Conservation (phyloP, 768 basidiomycete species). For the Dacryopinax primogenitus region DNA sequence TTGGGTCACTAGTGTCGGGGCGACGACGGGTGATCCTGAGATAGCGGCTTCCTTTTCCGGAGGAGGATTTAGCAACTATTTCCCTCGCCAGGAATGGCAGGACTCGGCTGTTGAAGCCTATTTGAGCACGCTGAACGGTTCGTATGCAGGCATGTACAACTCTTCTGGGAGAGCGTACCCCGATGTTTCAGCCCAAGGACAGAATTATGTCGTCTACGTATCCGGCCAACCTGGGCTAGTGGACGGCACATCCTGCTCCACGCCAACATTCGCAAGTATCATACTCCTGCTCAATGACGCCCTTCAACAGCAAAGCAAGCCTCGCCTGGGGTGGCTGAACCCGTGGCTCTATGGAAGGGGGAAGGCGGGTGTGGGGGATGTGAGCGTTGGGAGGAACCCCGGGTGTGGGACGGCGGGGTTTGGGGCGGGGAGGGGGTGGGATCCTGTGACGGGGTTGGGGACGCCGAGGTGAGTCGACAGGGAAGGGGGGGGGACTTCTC, state of each 20-base stretch:
- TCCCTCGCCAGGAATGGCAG: constrained; percentile 30
- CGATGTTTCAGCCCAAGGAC: constrained; percentile 19
- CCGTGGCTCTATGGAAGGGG: constrained; percentile 26
- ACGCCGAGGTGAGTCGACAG: constrained; percentile 10
- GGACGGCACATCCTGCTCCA: constrained; percentile 27
- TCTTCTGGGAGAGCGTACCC: constrained; percentile 18
- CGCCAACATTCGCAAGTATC: constrained; percentile 27
- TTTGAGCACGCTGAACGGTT: constrained; percentile 26
- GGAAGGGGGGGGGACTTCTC: too few species aligned
- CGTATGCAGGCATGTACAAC: constrained; percentile 24
- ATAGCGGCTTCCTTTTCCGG: constrained; percentile 26
- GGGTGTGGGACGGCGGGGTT: constrained; percentile 10
- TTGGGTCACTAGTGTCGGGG: constrained; percentile 30
- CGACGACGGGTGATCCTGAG: constrained; percentile 26
- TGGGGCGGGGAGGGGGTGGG: constrained; percentile 10
- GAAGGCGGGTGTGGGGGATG: background rate
- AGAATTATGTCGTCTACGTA: constrained; percentile 25
- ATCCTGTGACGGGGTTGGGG: constrained; percentile 11
- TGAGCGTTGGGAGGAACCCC: background rate
- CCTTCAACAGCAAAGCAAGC: constrained; percentile 23
- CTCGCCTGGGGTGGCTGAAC: constrained; percentile 29
- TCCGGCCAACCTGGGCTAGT: constrained; percentile 17
- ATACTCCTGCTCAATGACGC: constrained; percentile 27
- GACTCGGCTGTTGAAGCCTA: constrained; percentile 28
- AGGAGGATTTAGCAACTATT: constrained; percentile 30